These are phyloP conservation scores for Pythium phragmitis DNA, from an alignment of 352 stramenopile species.

Conservation along the genomic window DNA sequence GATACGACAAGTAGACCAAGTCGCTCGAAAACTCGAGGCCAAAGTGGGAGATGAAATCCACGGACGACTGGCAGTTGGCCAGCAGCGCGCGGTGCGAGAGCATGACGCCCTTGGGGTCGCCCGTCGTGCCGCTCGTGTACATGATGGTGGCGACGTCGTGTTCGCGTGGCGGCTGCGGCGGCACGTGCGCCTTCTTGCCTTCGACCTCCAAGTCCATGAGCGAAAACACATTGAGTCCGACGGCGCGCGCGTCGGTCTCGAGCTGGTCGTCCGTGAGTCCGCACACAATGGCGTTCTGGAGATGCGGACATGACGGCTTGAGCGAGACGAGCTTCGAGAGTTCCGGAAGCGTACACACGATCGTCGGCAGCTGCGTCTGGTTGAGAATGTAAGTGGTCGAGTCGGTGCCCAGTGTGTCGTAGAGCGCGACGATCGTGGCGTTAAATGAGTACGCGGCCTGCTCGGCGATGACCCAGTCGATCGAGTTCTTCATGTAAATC, in stretches of 20 bases:
- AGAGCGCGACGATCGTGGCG: conserved; percentile 57
- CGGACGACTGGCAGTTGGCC: conserved; percentile 28
- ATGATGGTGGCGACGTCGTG: conserved; percentile 91
- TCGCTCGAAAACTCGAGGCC: conserved; percentile 31
- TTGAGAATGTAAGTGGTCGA: conserved; percentile 76
- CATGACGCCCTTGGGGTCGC: conserved; percentile 94
- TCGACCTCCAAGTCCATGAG: conserved; percentile 41
- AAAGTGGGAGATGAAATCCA: conserved; percentile 42
- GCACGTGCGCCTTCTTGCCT: conserved; percentile 32
- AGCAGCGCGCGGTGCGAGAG: conserved; percentile 89
- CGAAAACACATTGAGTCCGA: conserved; percentile 41
- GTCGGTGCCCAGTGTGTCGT: conserved; percentile 76
- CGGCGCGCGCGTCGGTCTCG: conserved; percentile 32
- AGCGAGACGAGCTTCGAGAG: conserved; percentile 46
- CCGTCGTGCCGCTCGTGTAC: conserved; percentile 96
- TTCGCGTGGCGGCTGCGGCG: conserved; percentile 34
- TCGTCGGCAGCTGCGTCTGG: conserved; percentile 65
- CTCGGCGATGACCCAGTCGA: conserved; percentile 95
- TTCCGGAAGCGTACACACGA: conserved; percentile 62
- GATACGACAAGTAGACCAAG: conserved; percentile 94
- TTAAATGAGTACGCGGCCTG: conserved; percentile 65
- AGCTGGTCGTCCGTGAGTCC: conserved; percentile 36
- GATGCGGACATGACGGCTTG: conserved; percentile 39
- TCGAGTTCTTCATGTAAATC: conserved; percentile 97
- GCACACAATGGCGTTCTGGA: conserved; percentile 50